Percentiles rank a stretch among this genome's conserved stretches.
Conservation (phyloP, 75 land plant genomes). For the Cunninghamia lanceolata region DNA sequence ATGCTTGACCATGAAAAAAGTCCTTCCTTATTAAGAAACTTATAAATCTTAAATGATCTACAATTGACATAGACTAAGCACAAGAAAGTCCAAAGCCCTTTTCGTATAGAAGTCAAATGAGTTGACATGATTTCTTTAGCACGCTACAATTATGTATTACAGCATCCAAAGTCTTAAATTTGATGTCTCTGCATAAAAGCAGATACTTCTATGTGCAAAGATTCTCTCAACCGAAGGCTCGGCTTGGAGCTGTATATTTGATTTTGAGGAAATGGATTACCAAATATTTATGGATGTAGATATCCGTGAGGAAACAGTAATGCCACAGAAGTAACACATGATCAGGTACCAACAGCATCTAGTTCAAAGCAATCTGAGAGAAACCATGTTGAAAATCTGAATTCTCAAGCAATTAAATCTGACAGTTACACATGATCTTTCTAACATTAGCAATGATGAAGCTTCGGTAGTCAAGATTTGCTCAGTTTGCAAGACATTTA, state of each 20-base stretch:
- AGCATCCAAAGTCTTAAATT: not conserved
- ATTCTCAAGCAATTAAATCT: not conserved
- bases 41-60: too few relatives aligned
- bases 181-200: slow-evolving; percentile 86
- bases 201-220: too few relatives aligned
- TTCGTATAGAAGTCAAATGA: too few relatives aligned
- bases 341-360: too few relatives aligned
- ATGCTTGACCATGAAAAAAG: too few relatives aligned
- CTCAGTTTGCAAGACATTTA: not conserved
- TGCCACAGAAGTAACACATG: too few relatives aligned
- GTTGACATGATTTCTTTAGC: not conserved
- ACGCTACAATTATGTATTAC: not conserved
- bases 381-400: not conserved
- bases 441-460: not conserved
- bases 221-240: too few relatives aligned
- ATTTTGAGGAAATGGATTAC: too few relatives aligned
- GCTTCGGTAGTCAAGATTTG: not conserved
- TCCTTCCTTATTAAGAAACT: too few relatives aligned
- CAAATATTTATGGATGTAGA: too few relatives aligned
- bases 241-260: too few relatives aligned
- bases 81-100: not conserved
- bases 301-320: too few relatives aligned
- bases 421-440: not conserved
- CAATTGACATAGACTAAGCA: not conserved
- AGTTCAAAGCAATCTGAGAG: not conserved